Evolutionary conservation across 345 rosid species (phyloP).

Genomic region (Trapa incisa): DNA sequence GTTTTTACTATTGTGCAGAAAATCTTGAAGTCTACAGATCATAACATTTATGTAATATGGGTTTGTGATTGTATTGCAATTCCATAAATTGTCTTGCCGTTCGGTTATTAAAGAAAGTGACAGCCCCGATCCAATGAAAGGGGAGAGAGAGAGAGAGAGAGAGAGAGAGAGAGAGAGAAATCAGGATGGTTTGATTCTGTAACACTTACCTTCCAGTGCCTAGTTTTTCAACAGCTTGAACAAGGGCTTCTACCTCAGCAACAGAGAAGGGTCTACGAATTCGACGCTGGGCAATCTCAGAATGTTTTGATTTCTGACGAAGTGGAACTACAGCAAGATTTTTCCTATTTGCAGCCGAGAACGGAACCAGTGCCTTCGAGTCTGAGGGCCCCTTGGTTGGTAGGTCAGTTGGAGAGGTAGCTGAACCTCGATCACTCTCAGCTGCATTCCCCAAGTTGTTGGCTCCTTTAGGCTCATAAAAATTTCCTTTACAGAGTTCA

Average conservation of each 20-base stretch:
- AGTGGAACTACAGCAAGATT: conserved; percentile 47
- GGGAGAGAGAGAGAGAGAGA: too few species aligned
- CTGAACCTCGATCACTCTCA: conserved; percentile 81
- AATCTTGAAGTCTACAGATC: too few species aligned
- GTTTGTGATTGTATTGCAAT: too few species aligned
- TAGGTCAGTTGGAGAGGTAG: conserved; percentile 44
- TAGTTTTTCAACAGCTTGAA: conserved; percentile 94
- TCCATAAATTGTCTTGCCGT: too few species aligned
- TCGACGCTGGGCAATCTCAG: conserved; percentile 80
- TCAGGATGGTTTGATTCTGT: background rate
- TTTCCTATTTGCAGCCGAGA: conserved; percentile 48
- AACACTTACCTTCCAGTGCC: conserved; percentile 87
- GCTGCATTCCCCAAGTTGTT: conserved; percentile 36
- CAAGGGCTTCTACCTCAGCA: conserved; percentile 89
- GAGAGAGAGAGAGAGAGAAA: too few species aligned
- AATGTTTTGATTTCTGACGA: conserved; percentile 61
- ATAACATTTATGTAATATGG: too few species aligned
- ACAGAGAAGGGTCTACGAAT: conserved; percentile 98
- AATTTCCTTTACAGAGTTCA: conserved; percentile 16
- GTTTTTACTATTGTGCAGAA: too few species aligned
- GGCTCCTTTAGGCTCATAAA: conserved; percentile 25
- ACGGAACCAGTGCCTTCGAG: conserved; percentile 60
- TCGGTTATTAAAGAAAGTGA: too few species aligned
- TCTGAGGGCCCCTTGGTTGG: conserved; percentile 35
- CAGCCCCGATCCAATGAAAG: too few species aligned